A percentile compares a stretch with the other conserved stretches of the same genome.
These are phyloP conservation scores for Cutaneotrichosporon spelunceum DNA, from an alignment of 1,284 basidiomycete genomes.

Conservation along the genomic window DNA sequence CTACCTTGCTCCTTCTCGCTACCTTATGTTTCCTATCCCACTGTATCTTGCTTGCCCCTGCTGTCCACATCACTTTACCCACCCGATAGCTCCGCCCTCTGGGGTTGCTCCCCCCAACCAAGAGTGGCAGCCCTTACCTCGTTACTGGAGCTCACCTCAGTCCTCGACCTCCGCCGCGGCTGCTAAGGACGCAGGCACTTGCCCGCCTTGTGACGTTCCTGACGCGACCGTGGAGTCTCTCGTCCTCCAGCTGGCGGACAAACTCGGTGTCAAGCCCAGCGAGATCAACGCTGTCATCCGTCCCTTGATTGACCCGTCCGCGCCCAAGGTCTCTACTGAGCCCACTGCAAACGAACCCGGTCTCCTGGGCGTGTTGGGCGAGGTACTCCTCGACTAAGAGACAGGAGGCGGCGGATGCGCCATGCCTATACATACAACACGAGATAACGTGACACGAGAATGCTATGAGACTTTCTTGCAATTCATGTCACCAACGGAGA, in stretches of 20 bases:
- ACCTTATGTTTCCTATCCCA: too few relatives aligned
- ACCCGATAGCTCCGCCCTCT: too few relatives aligned
- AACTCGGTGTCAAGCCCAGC: constrained; percentile 48
- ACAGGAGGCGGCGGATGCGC: background rate
- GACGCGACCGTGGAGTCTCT: constrained; percentile 42
- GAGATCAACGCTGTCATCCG: constrained; percentile 47
- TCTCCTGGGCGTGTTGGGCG: constrained; percentile 43
- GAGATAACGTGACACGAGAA: background rate
- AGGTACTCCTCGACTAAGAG: constrained; percentile 47
- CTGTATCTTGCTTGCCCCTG: too few relatives aligned
- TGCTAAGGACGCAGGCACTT: background rate
- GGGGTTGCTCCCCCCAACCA: too few relatives aligned
- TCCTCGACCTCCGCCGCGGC: background rate
- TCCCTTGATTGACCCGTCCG: constrained; percentile 49
- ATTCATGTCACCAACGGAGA: background rate
- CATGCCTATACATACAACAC: background rate
- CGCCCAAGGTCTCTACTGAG: constrained; percentile 36
- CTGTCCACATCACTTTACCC: too few relatives aligned
- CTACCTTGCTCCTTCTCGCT: too few relatives aligned
- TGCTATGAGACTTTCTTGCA: background rate
- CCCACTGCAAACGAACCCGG: constrained; percentile 30
- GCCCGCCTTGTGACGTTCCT: background rate
- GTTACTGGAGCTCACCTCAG: background rate
- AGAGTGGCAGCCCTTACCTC: too few relatives aligned
- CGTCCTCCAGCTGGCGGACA: constrained; percentile 43